Evolutionary conservation across 2,329 filamentous ascomycete species (phyloP).

Genomic region (Pestalotiopsis sp.): DNA sequence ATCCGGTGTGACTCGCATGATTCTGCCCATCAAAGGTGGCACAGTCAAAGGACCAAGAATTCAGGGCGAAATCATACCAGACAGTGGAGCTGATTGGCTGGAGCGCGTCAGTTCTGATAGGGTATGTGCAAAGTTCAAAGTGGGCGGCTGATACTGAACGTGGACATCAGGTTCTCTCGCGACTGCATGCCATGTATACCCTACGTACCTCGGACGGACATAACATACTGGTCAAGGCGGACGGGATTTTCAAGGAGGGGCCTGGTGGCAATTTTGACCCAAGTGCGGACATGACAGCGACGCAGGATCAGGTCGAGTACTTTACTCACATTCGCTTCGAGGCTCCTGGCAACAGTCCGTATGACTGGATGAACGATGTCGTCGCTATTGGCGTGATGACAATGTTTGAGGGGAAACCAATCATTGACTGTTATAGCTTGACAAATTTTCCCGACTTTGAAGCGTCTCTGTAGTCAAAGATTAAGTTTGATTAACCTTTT

Average conservation of each 20-base stretch:
- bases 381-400: constrained; percentile 22
- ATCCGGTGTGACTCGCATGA: constrained; percentile 16
- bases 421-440: constrained; percentile 24
- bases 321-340: constrained; percentile 24
- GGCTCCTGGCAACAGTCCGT: constrained; percentile 18
- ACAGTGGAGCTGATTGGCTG: constrained; percentile 24
- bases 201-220: constrained; percentile 21
- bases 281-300: constrained; percentile 1
- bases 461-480: background rate
- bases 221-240: constrained; percentile 20
- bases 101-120: constrained; percentile 16
- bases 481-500: background rate
- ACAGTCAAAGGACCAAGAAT: constrained; percentile 19
- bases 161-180: constrained; percentile 6
- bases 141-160: too few species aligned
- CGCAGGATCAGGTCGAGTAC: constrained; percentile 23
- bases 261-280: background rate
- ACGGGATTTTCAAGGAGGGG: constrained; percentile 12
- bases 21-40: constrained; percentile 22
- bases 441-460: constrained; percentile 21
- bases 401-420: constrained; percentile 20
- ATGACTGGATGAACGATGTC: constrained; percentile 22
- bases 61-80: constrained; percentile 20
- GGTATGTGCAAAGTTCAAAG: background rate
- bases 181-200: constrained; percentile 21